Conservation (phyloP, 2,329 filamentous ascomycete genomes). For the Fusarium pseudograminearum region DNA sequence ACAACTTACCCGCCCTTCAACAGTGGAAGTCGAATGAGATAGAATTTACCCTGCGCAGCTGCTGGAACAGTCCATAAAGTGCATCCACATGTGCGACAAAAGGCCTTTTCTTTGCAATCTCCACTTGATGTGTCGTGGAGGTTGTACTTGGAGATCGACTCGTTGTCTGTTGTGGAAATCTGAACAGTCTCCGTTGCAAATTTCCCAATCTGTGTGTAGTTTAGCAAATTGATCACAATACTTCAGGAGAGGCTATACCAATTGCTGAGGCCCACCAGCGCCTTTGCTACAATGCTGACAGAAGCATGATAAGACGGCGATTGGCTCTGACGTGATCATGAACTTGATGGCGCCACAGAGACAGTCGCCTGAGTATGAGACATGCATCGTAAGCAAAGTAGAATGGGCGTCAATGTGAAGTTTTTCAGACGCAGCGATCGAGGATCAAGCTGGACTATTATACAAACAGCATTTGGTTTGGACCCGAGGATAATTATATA, state of each 20-base stretch:
- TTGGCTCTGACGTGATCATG: constrained; percentile 25
- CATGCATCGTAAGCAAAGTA: constrained; percentile 7
- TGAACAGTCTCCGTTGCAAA: constrained; percentile 34
- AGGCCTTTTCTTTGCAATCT: constrained; percentile 43
- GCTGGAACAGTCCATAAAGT: constrained; percentile 48
- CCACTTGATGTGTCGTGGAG: constrained; percentile 46
- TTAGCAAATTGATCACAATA: neutral
- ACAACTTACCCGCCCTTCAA: constrained; percentile 43
- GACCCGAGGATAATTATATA: neutral
- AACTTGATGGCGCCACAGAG: constrained; percentile 36
- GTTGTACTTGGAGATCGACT: constrained; percentile 28
- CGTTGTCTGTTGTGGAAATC: neutral
- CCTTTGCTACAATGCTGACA: constrained; percentile 42
- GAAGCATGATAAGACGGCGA: constrained; percentile 38
- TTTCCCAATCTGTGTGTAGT: constrained; percentile 47
- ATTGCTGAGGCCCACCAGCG: constrained; percentile 36
- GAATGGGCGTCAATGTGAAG: neutral
- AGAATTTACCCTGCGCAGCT: constrained; percentile 42
- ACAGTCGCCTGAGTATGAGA: constrained; percentile 34
- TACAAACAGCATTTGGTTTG: neutral
- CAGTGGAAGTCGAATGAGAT: constrained; percentile 44
- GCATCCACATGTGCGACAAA: constrained; percentile 45
- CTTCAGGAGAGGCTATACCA: neutral
- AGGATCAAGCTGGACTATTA: neutral
- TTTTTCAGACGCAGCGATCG: neutral